phyloP scores from a whole-genome alignment of 345 rosid species.

The Ceriops tagal region DNA sequence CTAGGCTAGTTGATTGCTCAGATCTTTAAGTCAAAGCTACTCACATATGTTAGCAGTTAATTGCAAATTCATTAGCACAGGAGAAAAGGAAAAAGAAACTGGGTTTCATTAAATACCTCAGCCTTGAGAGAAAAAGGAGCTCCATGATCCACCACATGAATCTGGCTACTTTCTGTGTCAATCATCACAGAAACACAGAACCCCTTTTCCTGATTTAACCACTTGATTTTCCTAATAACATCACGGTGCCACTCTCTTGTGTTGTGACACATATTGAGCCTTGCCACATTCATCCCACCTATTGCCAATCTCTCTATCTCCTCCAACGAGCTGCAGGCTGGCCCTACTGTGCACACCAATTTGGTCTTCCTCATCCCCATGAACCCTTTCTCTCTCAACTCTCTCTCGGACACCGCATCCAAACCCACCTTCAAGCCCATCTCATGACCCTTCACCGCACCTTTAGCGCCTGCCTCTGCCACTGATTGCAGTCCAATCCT shows the following conservation, averaged over 20 bases:
- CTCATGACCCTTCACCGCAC: slow-evolving; percentile 14
- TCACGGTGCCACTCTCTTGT: slow-evolving; percentile 61
- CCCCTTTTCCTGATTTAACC: slow-evolving; percentile 49
- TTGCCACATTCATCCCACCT: slow-evolving; percentile 73
- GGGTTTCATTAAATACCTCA: slow-evolving; percentile 20
- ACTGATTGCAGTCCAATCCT: slow-evolving; percentile 30
- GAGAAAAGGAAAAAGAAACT: not conserved
- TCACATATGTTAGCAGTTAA: too few relatives aligned
- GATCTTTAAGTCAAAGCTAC: too few relatives aligned
- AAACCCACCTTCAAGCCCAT: slow-evolving; percentile 29
- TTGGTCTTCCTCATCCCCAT: slow-evolving; percentile 71
- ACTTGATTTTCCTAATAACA: slow-evolving; percentile 55
- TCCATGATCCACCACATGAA: slow-evolving; percentile 71
- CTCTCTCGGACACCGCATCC: slow-evolving; percentile 48
- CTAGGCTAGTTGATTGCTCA: too few relatives aligned
- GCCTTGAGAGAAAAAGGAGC: slow-evolving; percentile 50
- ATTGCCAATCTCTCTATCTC: slow-evolving; percentile 56
- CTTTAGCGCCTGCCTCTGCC: slow-evolving; percentile 23
- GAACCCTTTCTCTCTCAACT: slow-evolving; percentile 60
- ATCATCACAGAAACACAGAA: slow-evolving; percentile 64
- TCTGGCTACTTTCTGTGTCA: slow-evolving; percentile 76
- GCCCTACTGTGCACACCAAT: slow-evolving; percentile 71
- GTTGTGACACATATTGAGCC: slow-evolving; percentile 75
- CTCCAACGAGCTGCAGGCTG: slow-evolving; percentile 52
- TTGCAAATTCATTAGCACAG: too few relatives aligned